phyloP scores from a whole-genome alignment of 164 flowering plant species.

The Euptelea pleiosperma region DNA sequence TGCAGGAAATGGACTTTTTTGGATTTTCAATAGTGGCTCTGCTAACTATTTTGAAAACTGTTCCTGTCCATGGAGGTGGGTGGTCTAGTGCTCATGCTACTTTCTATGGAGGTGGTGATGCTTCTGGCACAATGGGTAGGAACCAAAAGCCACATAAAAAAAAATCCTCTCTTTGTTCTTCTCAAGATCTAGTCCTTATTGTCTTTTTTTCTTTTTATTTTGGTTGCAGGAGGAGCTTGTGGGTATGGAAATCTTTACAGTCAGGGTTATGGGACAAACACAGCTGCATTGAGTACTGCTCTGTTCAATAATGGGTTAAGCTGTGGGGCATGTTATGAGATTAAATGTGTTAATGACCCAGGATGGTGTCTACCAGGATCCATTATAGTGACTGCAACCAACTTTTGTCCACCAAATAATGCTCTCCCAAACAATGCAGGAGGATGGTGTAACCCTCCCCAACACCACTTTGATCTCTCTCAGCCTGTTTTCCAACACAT shows the following conservation, averaged over 20 bases:
- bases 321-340: slow-evolving; percentile 68
- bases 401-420: slow-evolving; percentile 64
- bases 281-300: slow-evolving; percentile 69
- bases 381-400: slow-evolving; percentile 65
- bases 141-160: neutral
- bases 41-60: slow-evolving; percentile 27
- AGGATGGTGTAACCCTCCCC: slow-evolving; percentile 74
- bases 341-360: slow-evolving; percentile 51
- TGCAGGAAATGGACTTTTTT: slow-evolving; percentile 39
- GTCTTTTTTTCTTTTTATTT: neutral
- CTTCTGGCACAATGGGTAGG: slow-evolving; percentile 80
- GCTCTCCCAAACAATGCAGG: slow-evolving; percentile 34
- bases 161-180: neutral
- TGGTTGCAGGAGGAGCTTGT: slow-evolving; percentile 66
- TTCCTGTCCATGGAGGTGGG: slow-evolving; percentile 42
- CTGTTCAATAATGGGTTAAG: slow-evolving; percentile 62
- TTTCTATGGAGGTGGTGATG: slow-evolving; percentile 77
- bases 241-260: slow-evolving; percentile 77
- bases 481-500: slow-evolving; percentile 62
- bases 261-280: slow-evolving; percentile 64
- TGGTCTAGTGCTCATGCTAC: slow-evolving; percentile 75
- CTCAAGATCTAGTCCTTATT: neutral
- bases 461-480: slow-evolving; percentile 62
- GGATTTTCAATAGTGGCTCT: slow-evolving; percentile 30
- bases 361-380: slow-evolving; percentile 56